phyloP scores from a whole-genome alignment of 345 rosid genomes.

The Viola odorata region DNA sequence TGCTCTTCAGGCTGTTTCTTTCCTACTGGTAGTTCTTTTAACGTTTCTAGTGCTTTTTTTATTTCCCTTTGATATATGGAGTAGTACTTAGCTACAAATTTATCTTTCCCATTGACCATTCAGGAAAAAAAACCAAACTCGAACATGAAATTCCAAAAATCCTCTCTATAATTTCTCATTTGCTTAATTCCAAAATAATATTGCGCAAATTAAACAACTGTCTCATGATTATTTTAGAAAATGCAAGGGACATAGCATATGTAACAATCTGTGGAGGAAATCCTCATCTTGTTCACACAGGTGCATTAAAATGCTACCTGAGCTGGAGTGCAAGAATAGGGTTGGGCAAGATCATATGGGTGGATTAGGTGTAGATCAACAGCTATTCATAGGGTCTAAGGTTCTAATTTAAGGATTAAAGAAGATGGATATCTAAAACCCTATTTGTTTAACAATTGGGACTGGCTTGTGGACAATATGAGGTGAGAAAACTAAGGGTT shows the following conservation, averaged over 20 bases:
- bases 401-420: too few species aligned
- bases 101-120: too few species aligned
- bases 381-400: too few species aligned
- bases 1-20: slow-evolving; percentile 3
- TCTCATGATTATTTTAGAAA: not conserved
- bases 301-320: not conserved
- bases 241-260: not conserved
- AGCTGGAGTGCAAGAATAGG: not conserved
- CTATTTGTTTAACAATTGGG: too few species aligned
- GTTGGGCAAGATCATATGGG: not conserved
- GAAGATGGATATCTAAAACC: too few species aligned
- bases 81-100: not conserved
- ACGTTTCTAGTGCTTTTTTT: not conserved
- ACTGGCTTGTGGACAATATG: too few species aligned
- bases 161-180: too few species aligned
- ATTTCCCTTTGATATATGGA: not conserved
- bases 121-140: too few species aligned
- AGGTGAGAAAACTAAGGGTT: too few species aligned
- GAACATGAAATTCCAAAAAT: too few species aligned
- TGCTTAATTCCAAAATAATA: too few species aligned
- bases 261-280: not conserved
- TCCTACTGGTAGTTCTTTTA: not conserved
- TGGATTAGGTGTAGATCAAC: too few species aligned
- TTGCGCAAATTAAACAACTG: not conserved
- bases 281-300: not conserved